phyloP scores from a whole-genome alignment of 768 basidiomycete species.

The Amanita jacksonii region DNA sequence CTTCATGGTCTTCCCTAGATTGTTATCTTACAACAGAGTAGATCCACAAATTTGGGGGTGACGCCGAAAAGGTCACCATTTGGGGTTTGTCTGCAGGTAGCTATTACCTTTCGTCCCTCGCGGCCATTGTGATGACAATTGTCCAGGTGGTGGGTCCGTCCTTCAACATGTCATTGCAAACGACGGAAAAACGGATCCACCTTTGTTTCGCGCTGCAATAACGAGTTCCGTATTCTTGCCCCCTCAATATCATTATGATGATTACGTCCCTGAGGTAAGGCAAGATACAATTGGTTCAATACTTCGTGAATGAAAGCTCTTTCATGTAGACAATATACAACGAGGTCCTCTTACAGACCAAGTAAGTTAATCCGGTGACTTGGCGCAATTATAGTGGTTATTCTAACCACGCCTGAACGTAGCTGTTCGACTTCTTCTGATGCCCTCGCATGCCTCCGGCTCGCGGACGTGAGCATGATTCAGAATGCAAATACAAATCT shows the following conservation, averaged over 20 bases:
- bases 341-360: conserved; percentile 23
- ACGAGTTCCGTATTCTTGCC: conserved; percentile 37
- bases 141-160: conserved; percentile 37
- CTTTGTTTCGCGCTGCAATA: conserved; percentile 34
- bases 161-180: conserved; percentile 40
- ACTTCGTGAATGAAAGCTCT: neutral
- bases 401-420: no score
- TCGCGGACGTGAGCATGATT: conserved; percentile 20
- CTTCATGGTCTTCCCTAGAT: neutral
- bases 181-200: conserved; percentile 33
- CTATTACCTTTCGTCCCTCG: no score
- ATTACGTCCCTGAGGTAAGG: conserved; percentile 28
- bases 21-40: conserved; percentile 10
- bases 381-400: no score
- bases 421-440: conserved; percentile 27
- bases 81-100: conserved; percentile 34
- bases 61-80: conserved; percentile 29
- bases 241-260: conserved; percentile 35
- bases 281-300: no score
- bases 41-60: conserved; percentile 32
- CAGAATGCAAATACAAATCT: conserved; percentile 25
- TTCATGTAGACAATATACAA: conserved; percentile 22
- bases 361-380: conserved; percentile 19
- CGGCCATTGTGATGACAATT: neutral
- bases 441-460: conserved; percentile 31